Percentiles rank a stretch among this genome's conserved stretches.
phyloP scores from a whole-genome alignment of 257 asterid genomes.

The Ajuga chamaepitys region DNA sequence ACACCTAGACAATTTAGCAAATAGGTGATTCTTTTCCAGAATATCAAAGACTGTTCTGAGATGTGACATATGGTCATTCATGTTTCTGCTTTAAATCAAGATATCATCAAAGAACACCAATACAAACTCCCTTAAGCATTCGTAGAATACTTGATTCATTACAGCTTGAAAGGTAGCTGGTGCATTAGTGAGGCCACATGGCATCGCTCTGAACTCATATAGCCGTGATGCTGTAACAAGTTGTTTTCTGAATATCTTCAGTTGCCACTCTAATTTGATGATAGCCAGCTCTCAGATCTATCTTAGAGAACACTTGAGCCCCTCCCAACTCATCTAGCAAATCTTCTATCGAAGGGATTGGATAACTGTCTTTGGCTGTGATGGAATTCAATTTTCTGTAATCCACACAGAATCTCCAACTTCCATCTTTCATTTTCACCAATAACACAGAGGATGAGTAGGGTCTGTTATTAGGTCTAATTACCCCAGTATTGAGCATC shows the following conservation, averaged over 20 bases:
- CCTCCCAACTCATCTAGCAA: background rate
- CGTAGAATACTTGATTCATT: background rate
- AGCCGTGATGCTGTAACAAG: background rate
- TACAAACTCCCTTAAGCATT: background rate
- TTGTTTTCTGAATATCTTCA: too few species aligned
- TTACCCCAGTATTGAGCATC: too few species aligned
- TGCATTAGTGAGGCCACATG: background rate
- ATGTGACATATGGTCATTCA: background rate
- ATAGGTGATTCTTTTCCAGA: background rate
- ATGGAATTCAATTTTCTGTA: too few species aligned
- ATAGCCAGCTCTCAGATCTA: background rate
- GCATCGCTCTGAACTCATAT: background rate
- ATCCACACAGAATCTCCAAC: background rate
- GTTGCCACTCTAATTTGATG: background rate
- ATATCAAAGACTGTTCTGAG: background rate
- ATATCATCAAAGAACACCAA: background rate
- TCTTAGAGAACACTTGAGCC: background rate
- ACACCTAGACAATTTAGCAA: background rate
- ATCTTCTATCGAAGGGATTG: background rate
- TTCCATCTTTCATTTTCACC: background rate
- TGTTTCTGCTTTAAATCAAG: background rate
- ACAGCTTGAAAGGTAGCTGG: background rate
- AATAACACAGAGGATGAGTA: background rate
- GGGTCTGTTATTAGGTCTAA: background rate
- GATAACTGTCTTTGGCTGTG: background rate